Evolutionary conservation across 768 basidiomycete genomes (phyloP).

Genomic region (Psilocybe cubensis): DNA sequence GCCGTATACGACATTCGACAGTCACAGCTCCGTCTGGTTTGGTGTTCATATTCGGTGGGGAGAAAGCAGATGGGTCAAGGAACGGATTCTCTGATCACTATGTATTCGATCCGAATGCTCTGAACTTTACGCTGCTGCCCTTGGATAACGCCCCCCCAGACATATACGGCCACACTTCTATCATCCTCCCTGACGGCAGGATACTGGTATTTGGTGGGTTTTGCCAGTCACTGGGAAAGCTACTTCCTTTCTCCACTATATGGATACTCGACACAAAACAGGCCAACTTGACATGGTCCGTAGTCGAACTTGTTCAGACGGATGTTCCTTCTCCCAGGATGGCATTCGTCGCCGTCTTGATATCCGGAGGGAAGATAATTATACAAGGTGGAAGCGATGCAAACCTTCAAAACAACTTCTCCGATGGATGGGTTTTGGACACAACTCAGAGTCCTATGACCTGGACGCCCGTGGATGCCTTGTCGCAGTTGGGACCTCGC

Average conservation of each 20-base stretch:
- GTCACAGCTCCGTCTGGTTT: slow-evolving; percentile 48
- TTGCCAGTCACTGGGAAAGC: slow-evolving; percentile 42
- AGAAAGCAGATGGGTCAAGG: slow-evolving; percentile 79
- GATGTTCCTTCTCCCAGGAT: slow-evolving; percentile 61
- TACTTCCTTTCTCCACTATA: slow-evolving; percentile 61
- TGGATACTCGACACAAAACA: slow-evolving; percentile 67
- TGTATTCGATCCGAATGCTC: slow-evolving; percentile 53
- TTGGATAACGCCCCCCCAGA: slow-evolving; percentile 62
- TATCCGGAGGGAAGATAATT: slow-evolving; percentile 58
- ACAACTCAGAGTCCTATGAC: slow-evolving; percentile 55
- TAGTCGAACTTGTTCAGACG: slow-evolving; percentile 36
- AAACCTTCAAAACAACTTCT: slow-evolving; percentile 50
- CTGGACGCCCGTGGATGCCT: slow-evolving; percentile 56
- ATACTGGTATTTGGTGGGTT: slow-evolving; percentile 81
- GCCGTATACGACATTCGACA: slow-evolving; percentile 79
- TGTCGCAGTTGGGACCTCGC: slow-evolving; percentile 63
- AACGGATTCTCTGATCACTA: slow-evolving; percentile 66
- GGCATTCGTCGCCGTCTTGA: slow-evolving; percentile 58
- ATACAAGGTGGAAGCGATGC: slow-evolving; percentile 82
- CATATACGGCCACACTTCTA: slow-evolving; percentile 72
- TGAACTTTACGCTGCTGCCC: slow-evolving; percentile 60
- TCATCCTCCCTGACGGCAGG: slow-evolving; percentile 70
- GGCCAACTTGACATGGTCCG: slow-evolving; percentile 52
- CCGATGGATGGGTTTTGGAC: slow-evolving; percentile 76
- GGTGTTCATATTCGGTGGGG: slow-evolving; percentile 79